Evolutionary conservation across 495 filamentous ascomycete species (phyloP), one percentile per base, ranked within the genome.

Genomic region (Geopyxis carbonaria): DNA sequence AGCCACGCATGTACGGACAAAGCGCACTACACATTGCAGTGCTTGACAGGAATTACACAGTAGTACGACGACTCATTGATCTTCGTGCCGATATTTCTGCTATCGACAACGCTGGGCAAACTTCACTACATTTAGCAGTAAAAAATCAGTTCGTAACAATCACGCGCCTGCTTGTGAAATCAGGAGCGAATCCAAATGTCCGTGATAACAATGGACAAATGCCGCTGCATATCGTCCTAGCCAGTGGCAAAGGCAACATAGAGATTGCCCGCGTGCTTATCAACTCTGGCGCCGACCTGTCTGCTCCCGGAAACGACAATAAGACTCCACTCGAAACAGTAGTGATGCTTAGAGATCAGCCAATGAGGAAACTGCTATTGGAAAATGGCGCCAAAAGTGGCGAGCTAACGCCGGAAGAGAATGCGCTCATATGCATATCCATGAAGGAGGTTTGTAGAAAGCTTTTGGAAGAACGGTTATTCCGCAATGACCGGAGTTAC

Each of bases 221-320:
- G 11, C 21, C 24, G 15, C 36, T 39, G 15, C 42, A 42, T 21
- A 33, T 35, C 5, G 56, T 51, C 1, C 41, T 40, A 20, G 33
- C 33, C n/a, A 4, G 22, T 11, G 4, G 18, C 6, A 31, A 41
- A 10, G 45, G 33, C 10, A 40, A 46, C 11, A 23, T 31, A 16
- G 51, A 23, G 24, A 42, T 46, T 33, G 45, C 50, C 20, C 38
- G 37, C 9, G 34, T 46, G 13, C 42, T 58, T 6, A 20, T 57
- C 0, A 38, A 42, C 6, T 33, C 39, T 22, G 56, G 56, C n/a
- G 50, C 56, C 22, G 36, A 39, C 36, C 4, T 39, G 22, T 27
- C 21, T 4, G 21, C 16, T 24, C 5, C 23, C 5, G 15, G 22
- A 11, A 18, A 27, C 21, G 5, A 4, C 15, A 6, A 6, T 4